Percentiles rank a stretch among this genome's conserved stretches.
Conservation (phyloP, 2,329 filamentous ascomycete genomes). For the Venturia aucupariae region DNA sequence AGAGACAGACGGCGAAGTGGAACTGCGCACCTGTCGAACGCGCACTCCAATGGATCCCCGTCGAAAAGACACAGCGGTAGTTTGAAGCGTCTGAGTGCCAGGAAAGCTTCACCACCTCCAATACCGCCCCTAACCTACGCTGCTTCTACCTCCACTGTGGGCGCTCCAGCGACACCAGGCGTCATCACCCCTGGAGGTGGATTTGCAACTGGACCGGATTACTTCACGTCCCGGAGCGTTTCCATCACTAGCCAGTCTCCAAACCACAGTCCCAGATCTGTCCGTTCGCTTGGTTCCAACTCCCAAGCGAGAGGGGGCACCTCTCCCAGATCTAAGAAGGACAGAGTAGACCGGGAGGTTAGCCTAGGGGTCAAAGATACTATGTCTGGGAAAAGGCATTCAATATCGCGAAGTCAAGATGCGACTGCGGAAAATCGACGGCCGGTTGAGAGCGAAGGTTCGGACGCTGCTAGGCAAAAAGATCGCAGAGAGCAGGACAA, state of each 20-base stretch:
- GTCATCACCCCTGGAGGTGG: neutral
- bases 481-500: conserved; percentile 46
- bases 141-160: conserved; percentile 4
- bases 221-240: neutral
- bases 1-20: conserved; percentile 2
- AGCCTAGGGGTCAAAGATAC: neutral
- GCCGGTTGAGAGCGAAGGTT: conserved; percentile 28
- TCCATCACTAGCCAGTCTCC: neutral
- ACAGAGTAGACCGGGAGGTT: neutral
- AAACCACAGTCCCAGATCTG: neutral
- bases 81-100: conserved; percentile 13
- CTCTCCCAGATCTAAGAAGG: neutral
- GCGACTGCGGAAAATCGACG: neutral
- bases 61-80: neutral
- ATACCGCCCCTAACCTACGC: conserved; percentile 16
- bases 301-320: neutral
- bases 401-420: conserved; percentile 5
- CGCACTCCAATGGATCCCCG: conserved; percentile 10
- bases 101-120: conserved; percentile 21
- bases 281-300: neutral
- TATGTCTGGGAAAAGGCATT: neutral
- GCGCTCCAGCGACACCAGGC: conserved; percentile 5
- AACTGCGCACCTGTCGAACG: neutral
- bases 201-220: neutral
- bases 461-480: conserved; percentile 22